Evolutionary conservation across 2,329 filamentous ascomycete species (phyloP).

Genomic region (Ophiostoma triangulosporum): DNA sequence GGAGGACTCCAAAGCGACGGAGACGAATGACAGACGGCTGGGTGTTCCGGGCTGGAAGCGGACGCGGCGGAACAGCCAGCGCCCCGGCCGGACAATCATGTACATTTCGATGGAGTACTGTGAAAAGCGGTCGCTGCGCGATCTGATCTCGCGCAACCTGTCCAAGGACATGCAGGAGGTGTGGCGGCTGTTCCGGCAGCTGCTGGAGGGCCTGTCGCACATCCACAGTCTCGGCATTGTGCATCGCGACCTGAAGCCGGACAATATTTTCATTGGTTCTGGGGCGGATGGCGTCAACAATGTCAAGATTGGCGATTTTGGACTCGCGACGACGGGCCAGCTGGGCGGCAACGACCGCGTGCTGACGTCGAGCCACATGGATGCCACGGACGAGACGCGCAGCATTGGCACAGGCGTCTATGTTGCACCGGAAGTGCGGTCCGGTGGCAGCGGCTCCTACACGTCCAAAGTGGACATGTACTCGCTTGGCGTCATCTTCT

Average conservation of each 20-base stretch:
- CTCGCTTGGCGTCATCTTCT: conserved; percentile 92
- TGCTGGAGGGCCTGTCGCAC: conserved; percentile 78
- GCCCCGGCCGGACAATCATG: conserved; percentile 55
- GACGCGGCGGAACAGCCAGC: conserved; percentile 25
- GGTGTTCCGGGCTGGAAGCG: conserved; percentile 10
- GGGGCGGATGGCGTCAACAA: conserved; percentile 64
- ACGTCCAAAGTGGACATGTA: conserved; percentile 98
- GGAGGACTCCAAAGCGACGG: conserved; percentile 12
- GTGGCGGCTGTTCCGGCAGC: conserved; percentile 84
- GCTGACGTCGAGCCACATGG: conserved; percentile 22
- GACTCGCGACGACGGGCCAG: conserved; percentile 80
- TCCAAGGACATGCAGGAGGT: conserved; percentile 62
- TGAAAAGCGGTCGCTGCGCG: conserved; percentile 82
- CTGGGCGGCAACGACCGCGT: conserved; percentile 16
- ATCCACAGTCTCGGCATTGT: conserved; percentile 88
- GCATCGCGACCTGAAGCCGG: conserved; percentile 89
- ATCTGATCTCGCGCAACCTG: conserved; percentile 67
- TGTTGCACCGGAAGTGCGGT: conserved; percentile 81
- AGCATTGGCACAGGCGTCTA: conserved; percentile 75
- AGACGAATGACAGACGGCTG: conserved; percentile 9
- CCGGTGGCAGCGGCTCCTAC: conserved; percentile 61
- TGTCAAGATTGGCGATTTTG: conserved; percentile 94
- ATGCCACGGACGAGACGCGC: conserved; percentile 52
- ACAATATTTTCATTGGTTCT: conserved; percentile 80
- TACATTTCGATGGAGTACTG: conserved; percentile 99